Percentiles rank a stretch among this genome's conserved stretches.
Evolutionary conservation across 208 protist genomes (phyloP).

Genomic region (Crithidia thermophila): DNA sequence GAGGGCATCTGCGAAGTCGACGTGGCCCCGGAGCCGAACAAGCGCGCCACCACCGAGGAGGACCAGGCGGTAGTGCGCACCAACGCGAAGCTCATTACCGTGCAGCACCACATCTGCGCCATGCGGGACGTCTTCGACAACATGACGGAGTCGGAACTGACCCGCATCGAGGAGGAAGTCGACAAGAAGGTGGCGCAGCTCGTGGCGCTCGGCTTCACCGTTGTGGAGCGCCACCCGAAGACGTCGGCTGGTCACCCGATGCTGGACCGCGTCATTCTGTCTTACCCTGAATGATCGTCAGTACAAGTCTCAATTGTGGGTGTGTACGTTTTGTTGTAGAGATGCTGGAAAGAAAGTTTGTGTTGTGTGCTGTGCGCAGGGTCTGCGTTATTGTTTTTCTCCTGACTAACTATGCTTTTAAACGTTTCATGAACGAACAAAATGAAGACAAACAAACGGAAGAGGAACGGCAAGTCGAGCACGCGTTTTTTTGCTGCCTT

Average conservation of each 20-base stretch:
- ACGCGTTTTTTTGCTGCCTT: too few species aligned
- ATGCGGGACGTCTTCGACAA: constrained; percentile 47
- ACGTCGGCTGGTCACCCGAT: constrained; percentile 79
- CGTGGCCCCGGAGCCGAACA: constrained; percentile 41
- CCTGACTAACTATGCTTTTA: too few species aligned
- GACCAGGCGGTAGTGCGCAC: constrained; percentile 60
- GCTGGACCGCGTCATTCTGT: constrained; percentile 83
- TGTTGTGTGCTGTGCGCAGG: too few species aligned
- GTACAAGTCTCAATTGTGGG: too few species aligned
- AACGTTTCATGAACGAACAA: too few species aligned
- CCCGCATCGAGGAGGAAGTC: constrained; percentile 41
- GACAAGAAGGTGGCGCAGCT: constrained; percentile 56
- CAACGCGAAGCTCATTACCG: constrained; percentile 86
- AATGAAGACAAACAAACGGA: too few species aligned
- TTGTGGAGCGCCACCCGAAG: constrained; percentile 60
- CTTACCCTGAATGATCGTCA: constrained; percentile 44
- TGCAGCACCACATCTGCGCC: constrained; percentile 50
- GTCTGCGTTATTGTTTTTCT: too few species aligned
- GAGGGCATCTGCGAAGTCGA: constrained; percentile 72
- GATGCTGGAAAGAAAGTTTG: too few species aligned
- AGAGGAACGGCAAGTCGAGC: too few species aligned
- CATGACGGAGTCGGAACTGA: constrained; percentile 44
- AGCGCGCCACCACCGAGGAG: constrained; percentile 51
- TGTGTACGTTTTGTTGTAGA: too few species aligned
- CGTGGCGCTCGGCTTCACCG: constrained; percentile 57